Evolutionary conservation across 2,329 filamentous ascomycete species (phyloP), one percentile per base, ranked within the genome.

Genomic region (Microsporum ferrugineum): DNA sequence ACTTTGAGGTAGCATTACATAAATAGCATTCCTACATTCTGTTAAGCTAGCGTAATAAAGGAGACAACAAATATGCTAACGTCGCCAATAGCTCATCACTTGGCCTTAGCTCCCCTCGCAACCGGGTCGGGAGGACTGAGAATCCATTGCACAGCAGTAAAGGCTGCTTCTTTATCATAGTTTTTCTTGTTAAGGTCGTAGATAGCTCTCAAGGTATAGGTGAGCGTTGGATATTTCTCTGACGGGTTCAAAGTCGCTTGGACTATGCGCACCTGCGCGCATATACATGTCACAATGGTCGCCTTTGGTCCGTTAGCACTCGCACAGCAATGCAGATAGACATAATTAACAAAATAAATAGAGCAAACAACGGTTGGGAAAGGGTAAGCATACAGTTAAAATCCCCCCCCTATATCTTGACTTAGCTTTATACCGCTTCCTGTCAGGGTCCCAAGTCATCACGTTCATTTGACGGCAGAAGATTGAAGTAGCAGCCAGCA

Each of bases 401-500:
- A 60, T 29, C 17, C 59, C 62, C 39, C 57, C 45, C 38, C 61
- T 63, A 34, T 65, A 65, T 61, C 49, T 58, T 5, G 27, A 49
- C 38, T 58, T 62, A n/a, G 60, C 23, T 6, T n/a, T 27, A 59
- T 63, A 62, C 14, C 27, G 10, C 17, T 62, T 31, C 14, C 53
- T 47, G 1, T 61, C 51, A 62, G 57, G 27, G 39, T 60, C 49
- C 60, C 60, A 63, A 38, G 59, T 47, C 58, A 61, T 58, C 49
- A 62, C 60, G 29, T 65, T 49, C 63, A 65, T 62, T 60, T 65
- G 63, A 17, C 55, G 58, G 45, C 10, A 65, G 23, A 65, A 61
- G 55, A 63, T 60, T 2, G 62, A 60, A 12, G 59, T 59, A 51
- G 38, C 60, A 45, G 62, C 62, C 27, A 61, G 45, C 17, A 62